Percentiles rank a stretch among this genome's conserved stretches.
Evolutionary conservation across 371 early-diverging fungal genomes (phyloP).

Genomic region (Lichtheimia hyalospora): DNA sequence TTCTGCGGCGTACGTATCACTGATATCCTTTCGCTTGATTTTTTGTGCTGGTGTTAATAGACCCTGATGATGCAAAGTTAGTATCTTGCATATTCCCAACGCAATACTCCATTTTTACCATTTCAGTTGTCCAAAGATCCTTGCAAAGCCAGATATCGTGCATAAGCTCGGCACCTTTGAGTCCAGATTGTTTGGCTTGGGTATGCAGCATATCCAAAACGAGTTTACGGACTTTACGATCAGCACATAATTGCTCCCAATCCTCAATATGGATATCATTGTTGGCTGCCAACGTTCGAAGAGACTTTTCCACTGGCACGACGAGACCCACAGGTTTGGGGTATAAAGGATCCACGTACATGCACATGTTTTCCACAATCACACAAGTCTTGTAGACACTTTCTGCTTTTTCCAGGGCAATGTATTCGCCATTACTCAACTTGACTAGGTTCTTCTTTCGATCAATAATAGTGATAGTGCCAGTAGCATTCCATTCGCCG

Average conservation of each 20-base stretch:
- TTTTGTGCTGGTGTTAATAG: slow-evolving; percentile 93
- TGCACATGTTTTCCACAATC: slow-evolving; percentile 81
- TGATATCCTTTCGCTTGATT: slow-evolving; percentile 81
- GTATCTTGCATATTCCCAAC: slow-evolving; percentile 2
- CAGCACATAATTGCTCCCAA: slow-evolving; percentile 31
- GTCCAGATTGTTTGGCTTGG: slow-evolving; percentile 40
- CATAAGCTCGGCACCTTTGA: slow-evolving; percentile 78
- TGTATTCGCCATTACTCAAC: slow-evolving; percentile 84
- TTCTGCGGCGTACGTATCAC: slow-evolving; percentile 55
- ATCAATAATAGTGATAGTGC: slow-evolving; percentile 74
- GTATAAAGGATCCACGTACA: slow-evolving; percentile 78
- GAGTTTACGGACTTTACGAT: slow-evolving; percentile 13
- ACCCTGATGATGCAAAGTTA: slow-evolving; percentile 25
- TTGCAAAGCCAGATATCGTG: slow-evolving; percentile 64
- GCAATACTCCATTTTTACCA: slow-evolving; percentile 30
- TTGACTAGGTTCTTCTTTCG: slow-evolving; percentile 88
- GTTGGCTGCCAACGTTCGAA: slow-evolving; percentile 8
- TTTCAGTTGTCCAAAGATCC: slow-evolving; percentile 90
- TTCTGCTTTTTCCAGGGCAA: slow-evolving; percentile 97
- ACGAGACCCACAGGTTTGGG: slow-evolving; percentile 73
- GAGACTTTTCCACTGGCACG: slow-evolving; percentile 55
- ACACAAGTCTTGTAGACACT: slow-evolving; percentile 80
- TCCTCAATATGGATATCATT: slow-evolving; percentile 14
- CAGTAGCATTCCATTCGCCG: slow-evolving; percentile 71
- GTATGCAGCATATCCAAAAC: slow-evolving; percentile 23